phyloP scores from a whole-genome alignment of 306 rosid genomes.

The Vachellia pachyceras region DNA sequence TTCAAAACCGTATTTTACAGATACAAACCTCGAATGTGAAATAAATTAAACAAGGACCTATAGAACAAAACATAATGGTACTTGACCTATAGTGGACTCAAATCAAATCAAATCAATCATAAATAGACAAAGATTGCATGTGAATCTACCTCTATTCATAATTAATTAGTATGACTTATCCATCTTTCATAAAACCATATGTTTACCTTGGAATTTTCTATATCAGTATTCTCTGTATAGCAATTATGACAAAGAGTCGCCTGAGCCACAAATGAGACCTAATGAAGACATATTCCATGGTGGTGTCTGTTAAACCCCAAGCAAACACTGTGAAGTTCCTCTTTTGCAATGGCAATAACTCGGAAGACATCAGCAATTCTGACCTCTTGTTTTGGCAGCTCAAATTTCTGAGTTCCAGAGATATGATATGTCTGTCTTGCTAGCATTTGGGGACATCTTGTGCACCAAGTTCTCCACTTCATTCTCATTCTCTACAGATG shows the following conservation, averaged over 20 bases:
- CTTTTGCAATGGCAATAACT: constrained; percentile 78
- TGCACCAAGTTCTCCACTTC: constrained; percentile 76
- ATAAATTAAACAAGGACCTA: not conserved
- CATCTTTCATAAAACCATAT: not conserved
- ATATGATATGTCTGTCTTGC: constrained; percentile 74
- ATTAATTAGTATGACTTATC: not conserved
- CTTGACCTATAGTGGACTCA: not conserved
- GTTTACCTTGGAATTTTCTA: not conserved
- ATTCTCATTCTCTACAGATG: constrained; percentile 62
- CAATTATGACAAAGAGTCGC: constrained; percentile 56
- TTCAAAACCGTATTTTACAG: not conserved
- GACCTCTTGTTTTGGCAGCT: constrained; percentile 78
- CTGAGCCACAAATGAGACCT: constrained; percentile 82
- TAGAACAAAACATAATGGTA: not conserved
- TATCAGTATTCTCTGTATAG: not conserved
- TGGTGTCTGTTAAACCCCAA: constrained; percentile 95
- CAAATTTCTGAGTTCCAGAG: constrained; percentile 95
- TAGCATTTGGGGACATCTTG: constrained; percentile 68
- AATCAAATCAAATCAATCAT: not conserved
- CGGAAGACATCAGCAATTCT: constrained; percentile 72
- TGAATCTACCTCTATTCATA: not conserved
- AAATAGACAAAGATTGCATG: not conserved
- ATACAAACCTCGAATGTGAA: not conserved
- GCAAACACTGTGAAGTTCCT: constrained; percentile 80
- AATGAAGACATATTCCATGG: constrained; percentile 94